Base-by-base conservation (phyloP, 805 yeast species). In the Wickerhamomyces ciferrii region DNA sequence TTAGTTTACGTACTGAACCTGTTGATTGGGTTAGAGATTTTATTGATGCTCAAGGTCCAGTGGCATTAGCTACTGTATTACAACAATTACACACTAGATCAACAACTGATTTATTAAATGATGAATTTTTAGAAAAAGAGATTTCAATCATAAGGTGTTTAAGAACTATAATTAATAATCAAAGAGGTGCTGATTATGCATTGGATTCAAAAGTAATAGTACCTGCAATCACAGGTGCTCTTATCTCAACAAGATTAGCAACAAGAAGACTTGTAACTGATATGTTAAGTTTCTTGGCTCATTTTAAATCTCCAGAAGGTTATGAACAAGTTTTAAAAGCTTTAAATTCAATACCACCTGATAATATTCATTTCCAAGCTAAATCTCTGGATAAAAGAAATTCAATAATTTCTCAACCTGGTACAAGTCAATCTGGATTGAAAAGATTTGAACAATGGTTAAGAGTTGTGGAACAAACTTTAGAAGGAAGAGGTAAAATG, bases 1-100 rank as follows among this genome's bases (percentile, higher is more conserved):
- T 94, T 6, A 88, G 96, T 41, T 71, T 92, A 39, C 79, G 98
- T 52, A 89, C 98, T 0, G 98, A 92, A 61, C 90, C 91, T 21
- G 70, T 81, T 20, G 76, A 71, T 34, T 92, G 98, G 97, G 94
- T 88, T 0, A 73, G 78, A 42, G 74, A 71, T 20, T 94, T 94
- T 56, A 72, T 89, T n/a, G 80, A 74, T 43, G 74, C 79, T 39
- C 95, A 88, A 61, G 98, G 98, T 10, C 89, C 85, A 48, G 75
- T 83, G 9, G 86, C 89, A 0, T 72, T 94, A 44, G 79, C 88
- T 8, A 78, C 81, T 15, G 81, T 79, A 34, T 68, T 94, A 39
- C 78, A 76, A 47, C 82, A 79, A 42, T 70, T 82, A 45, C 61
- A 60, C 36, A 46, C 63, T 50, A 34, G 62, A 39, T 50, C 63